Base-by-base conservation (phyloP, 768 basidiomycete genomes). In the Trametes cubensis region DNA sequence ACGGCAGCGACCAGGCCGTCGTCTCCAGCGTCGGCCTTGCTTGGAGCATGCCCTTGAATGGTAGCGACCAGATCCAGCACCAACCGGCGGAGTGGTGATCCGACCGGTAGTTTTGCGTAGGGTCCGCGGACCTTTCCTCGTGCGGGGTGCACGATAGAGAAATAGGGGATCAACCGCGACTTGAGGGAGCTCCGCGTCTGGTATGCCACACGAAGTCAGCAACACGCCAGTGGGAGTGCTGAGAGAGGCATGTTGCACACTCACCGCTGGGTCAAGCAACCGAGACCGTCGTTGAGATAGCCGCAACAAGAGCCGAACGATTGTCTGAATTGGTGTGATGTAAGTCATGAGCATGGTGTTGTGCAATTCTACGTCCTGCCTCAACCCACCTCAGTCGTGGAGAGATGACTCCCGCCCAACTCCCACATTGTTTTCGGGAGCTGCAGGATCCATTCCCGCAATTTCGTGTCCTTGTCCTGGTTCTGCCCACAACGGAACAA, bases 381-480 rank as follows among this genome's bases (percentile, higher is more conserved):
- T 23, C 7, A 6, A 3, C 53, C 14, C 53, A 90, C 93, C 82
- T 91, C 85, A 0, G 87, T 86, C 5, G 81, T 75, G 1, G 73
- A 66, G 18, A 81, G 70, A 70, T 92, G 83, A 55, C 74, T 82
- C 11, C 73, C 74, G 3, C 89, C 88, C 11, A 90, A 73, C 72
- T 98, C 95, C 95, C 95, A 98, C 4, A 98, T 77, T 6, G 81
- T 80, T 73, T 85, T 88, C 0, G 95, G 93, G 46, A 97, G 80
- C 65, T 89, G 85, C 26, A 81, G 72, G 18, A 94, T 65, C 94
- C 95, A 97, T 21, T 81, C 81, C 53, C 79, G 75, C 41, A 88
- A 73, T 54, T 74, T 78, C 34, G 58, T 66, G 25, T 63, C 67
- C 44, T 70, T 70, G 4, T 61, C 66, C 60, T 65, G 71, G 63